Evolutionary conservation across 345 rosid genomes (phyloP).

Genomic region (Aquilaria sinensis): DNA sequence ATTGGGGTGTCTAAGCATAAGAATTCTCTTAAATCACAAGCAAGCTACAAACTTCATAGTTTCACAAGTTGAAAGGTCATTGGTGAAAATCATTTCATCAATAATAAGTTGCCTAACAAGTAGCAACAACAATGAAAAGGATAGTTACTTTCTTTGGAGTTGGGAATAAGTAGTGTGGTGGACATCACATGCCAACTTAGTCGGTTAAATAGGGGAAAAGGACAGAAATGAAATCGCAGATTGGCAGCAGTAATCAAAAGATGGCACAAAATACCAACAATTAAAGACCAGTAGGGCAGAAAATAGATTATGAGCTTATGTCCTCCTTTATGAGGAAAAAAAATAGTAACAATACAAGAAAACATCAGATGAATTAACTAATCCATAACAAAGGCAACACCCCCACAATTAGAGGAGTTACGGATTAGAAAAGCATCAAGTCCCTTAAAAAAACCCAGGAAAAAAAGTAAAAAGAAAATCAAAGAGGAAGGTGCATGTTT

Average conservation of each 20-base stretch:
- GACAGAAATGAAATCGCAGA: constrained; percentile 1
- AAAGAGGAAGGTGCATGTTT: neutral
- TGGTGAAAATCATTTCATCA: neutral
- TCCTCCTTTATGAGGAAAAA: neutral
- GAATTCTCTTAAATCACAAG: constrained; percentile 1
- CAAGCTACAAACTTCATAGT: constrained; percentile 8
- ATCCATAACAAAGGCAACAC: constrained; percentile 25
- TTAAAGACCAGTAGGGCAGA: neutral
- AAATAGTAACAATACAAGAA: constrained; percentile 3
- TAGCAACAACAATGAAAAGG: constrained; percentile 2
- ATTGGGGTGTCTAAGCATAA: constrained; percentile 2
- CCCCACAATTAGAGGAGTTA: constrained; percentile 18
- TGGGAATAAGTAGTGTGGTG: neutral
- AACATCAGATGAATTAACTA: constrained; percentile 16
- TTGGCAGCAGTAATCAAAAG: neutral
- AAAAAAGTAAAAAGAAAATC: neutral
- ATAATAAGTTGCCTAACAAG: neutral
- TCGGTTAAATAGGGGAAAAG: neutral
- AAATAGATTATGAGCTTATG: neutral
- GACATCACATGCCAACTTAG: neutral
- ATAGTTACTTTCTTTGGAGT: constrained; percentile 6
- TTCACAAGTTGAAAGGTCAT: neutral
- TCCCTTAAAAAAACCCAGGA: neutral
- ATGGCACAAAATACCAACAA: constrained; percentile 4
- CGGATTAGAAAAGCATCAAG: constrained; percentile 3